phyloP scores from a whole-genome alignment of 2,329 filamentous ascomycete genomes.

The Pseudogymnoascus sp. region DNA sequence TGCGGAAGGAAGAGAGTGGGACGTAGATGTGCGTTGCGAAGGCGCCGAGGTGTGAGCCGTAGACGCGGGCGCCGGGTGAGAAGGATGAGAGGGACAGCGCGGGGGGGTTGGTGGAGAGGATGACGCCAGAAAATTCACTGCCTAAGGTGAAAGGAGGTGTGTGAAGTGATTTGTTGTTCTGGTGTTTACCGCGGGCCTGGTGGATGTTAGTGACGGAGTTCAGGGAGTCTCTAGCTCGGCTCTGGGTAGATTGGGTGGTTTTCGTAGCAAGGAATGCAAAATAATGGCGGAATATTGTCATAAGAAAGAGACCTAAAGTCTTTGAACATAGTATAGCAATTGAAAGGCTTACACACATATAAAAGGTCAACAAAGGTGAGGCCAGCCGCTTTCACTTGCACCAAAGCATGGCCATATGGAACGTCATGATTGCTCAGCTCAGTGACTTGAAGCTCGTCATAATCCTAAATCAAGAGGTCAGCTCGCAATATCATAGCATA shows the following conservation, averaged over 20 bases:
- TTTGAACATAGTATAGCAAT: background rate
- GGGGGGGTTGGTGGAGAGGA: slow-evolving; percentile 37
- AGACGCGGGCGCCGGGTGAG: slow-evolving; percentile 42
- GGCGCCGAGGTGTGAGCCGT: slow-evolving; percentile 42
- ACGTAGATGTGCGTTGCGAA: slow-evolving; percentile 45
- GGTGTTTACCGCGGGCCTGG: slow-evolving; percentile 46
- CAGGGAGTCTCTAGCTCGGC: background rate
- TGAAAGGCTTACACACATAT: slow-evolving; percentile 31
- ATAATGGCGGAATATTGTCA: background rate
- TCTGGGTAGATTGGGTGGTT: background rate
- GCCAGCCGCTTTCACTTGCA: slow-evolving; percentile 45
- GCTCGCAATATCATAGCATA: slow-evolving; percentile 11
- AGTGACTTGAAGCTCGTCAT: slow-evolving; percentile 27
- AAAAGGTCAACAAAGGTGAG: slow-evolving; percentile 54
- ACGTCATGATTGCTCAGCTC: slow-evolving; percentile 28
- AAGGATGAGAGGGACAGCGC: slow-evolving; percentile 31
- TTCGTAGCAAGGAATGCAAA: background rate
- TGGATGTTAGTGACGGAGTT: background rate
- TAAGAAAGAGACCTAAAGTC: background rate
- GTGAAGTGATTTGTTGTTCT: slow-evolving; percentile 50
- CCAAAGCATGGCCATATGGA: slow-evolving; percentile 31
- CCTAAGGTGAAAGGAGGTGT: slow-evolving; percentile 50
- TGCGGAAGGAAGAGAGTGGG: slow-evolving; percentile 30
- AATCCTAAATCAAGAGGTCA: slow-evolving; percentile 18
- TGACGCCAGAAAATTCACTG: slow-evolving; percentile 50